Evolutionary conservation across 1,284 basidiomycete genomes (phyloP).

Genomic region (Thelephora terrestris): DNA sequence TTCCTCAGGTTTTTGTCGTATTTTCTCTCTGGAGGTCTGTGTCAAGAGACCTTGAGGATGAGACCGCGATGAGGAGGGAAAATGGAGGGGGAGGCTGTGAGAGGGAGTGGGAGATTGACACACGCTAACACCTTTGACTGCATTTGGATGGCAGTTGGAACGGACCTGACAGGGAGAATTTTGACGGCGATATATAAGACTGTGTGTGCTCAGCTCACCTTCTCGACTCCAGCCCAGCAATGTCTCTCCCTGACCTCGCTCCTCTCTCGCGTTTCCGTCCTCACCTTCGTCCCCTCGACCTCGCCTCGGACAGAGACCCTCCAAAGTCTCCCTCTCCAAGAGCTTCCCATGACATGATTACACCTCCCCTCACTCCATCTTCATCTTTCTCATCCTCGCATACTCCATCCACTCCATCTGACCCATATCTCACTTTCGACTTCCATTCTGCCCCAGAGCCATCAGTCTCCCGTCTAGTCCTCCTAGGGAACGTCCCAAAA

Average conservation of each 20-base stretch:
- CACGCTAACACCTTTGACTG: too few relatives aligned
- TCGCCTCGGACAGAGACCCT: constrained; percentile 14
- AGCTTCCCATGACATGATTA: constrained; percentile 14
- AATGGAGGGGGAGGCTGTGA: too few relatives aligned
- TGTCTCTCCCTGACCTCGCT: background rate
- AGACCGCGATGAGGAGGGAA: too few relatives aligned
- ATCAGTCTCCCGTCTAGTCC: constrained; percentile 7
- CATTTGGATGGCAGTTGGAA: too few relatives aligned
- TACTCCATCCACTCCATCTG: constrained; percentile 16
- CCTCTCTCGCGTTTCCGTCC: constrained; percentile 14
- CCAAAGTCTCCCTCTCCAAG: constrained; percentile 10
- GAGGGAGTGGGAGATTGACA: too few relatives aligned
- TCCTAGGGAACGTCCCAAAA: constrained; percentile 7
- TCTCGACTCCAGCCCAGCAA: too few relatives aligned
- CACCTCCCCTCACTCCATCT: constrained; percentile 23
- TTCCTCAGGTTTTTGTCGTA: too few relatives aligned
- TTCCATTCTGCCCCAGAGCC: constrained; percentile 8
- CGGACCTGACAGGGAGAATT: too few relatives aligned
- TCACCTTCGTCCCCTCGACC: constrained; percentile 20
- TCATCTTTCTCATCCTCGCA: constrained; percentile 18
- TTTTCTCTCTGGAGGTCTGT: too few relatives aligned
- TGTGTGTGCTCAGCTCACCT: too few relatives aligned
- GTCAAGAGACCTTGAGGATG: too few relatives aligned
- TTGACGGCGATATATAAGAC: too few relatives aligned
- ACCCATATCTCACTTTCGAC: constrained; percentile 13